Conservation (phyloP, 2,329 filamentous ascomycete species). For the Colletotrichum camelliae region DNA sequence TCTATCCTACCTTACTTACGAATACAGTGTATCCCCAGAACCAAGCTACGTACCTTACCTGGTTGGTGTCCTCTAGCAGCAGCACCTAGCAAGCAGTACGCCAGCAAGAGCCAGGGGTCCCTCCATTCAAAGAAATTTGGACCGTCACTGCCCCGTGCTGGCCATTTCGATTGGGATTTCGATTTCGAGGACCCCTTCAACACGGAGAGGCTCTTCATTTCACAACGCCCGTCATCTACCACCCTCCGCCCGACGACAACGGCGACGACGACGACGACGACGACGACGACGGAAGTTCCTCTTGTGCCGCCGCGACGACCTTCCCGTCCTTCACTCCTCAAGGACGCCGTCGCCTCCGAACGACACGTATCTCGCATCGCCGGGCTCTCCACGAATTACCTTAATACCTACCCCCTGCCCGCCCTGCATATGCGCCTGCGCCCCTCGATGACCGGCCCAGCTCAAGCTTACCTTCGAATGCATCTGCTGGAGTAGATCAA, state of each 20-base stretch:
- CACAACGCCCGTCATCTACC: background rate
- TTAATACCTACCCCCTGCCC: background rate
- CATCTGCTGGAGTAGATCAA: background rate
- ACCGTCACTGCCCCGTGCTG: constrained; percentile 18
- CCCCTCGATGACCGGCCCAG: constrained; percentile 13
- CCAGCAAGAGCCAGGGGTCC: constrained; percentile 10
- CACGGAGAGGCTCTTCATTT: constrained; percentile 18
- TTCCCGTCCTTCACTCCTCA: background rate
- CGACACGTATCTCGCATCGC: background rate
- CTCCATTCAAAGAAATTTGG: constrained; percentile 22
- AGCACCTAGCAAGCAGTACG: background rate
- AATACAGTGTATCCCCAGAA: background rate
- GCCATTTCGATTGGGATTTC: background rate
- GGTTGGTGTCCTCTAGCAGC: background rate
- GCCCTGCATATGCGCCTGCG: constrained; percentile 21
- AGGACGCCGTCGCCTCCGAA: background rate
- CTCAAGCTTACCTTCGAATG: constrained; percentile 8
- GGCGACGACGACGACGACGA: background rate
- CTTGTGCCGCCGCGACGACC: background rate
- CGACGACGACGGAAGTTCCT: background rate
- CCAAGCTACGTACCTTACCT: background rate
- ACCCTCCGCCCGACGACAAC: background rate
- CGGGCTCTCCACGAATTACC: background rate
- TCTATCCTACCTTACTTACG: background rate
- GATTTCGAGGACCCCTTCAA: background rate